Evolutionary conservation across 768 basidiomycete species (phyloP).

Genomic region (Boletus sp.): DNA sequence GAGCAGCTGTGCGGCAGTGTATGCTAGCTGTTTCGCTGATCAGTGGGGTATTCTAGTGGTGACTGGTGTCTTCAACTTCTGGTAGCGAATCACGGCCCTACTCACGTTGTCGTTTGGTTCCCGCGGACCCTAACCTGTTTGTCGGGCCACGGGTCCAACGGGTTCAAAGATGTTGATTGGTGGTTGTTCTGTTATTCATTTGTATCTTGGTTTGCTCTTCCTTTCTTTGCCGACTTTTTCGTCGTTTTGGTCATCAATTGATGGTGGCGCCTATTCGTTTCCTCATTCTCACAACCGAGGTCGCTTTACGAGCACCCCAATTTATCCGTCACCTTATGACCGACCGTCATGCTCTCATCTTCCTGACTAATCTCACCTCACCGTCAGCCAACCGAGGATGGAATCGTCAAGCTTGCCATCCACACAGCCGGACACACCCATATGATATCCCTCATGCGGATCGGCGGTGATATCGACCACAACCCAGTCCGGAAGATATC

Average conservation of each 20-base stretch:
- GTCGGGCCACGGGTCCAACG: neutral
- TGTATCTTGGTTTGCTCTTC: neutral
- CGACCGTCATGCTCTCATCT: neutral
- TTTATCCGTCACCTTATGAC: neutral
- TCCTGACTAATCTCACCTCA: neutral
- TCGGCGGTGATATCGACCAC: neutral
- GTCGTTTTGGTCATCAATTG: neutral
- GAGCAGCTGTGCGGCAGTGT: too few species aligned
- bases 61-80: neutral
- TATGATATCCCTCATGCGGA: constrained; percentile 7
- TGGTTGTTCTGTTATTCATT: too few species aligned
- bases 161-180: neutral
- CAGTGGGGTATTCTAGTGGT: neutral
- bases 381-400: constrained; percentile 60
- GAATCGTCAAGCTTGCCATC: constrained; percentile 75
- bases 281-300: too few species aligned
- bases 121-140: neutral
- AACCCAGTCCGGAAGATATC: constrained; percentile 46
- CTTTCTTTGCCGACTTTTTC: too few species aligned
- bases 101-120: neutral
- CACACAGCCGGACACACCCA: constrained; percentile 75
- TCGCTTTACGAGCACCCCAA: neutral
- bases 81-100: neutral
- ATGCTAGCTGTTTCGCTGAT: too few species aligned
- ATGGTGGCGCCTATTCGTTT: too few species aligned